phyloP scores from a whole-genome alignment of 345 rosid genomes.

The Isatis tinctoria region DNA sequence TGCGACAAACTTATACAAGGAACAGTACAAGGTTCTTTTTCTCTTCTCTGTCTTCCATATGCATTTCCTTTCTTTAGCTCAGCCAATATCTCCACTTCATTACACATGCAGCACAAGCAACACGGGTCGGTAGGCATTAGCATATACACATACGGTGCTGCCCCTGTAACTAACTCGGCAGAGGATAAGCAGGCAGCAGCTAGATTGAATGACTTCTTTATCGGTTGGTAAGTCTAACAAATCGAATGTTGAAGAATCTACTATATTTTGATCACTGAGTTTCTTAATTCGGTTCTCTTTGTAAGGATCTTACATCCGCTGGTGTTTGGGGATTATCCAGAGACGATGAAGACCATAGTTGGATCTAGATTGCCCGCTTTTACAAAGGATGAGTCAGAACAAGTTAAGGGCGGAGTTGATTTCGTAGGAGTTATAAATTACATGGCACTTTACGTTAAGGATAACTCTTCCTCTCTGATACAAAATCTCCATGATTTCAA shows the following conservation, averaged over 20 bases:
- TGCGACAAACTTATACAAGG: constrained; percentile 55
- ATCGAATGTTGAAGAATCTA: neutral
- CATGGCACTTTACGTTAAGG: constrained; percentile 54
- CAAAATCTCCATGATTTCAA: neutral
- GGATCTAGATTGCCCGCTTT: constrained; percentile 65
- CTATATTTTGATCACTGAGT: neutral
- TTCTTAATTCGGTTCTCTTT: neutral
- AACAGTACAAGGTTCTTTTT: constrained; percentile 61
- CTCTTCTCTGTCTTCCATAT: neutral
- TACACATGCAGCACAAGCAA: constrained; percentile 57
- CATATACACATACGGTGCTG: constrained; percentile 64
- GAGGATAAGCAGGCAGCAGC: constrained; percentile 60
- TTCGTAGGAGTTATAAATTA: constrained; percentile 88
- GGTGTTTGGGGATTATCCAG: constrained; percentile 78
- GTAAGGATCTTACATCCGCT: constrained; percentile 77
- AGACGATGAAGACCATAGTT: constrained; percentile 64
- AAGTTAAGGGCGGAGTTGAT: constrained; percentile 71
- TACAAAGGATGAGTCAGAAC: constrained; percentile 46
- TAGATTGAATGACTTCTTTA: constrained; percentile 80
- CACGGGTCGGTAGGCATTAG: constrained; percentile 62
- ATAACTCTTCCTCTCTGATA: constrained; percentile 21
- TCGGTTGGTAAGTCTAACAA: constrained; percentile 64
- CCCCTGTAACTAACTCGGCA: constrained; percentile 44
- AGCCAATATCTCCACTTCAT: neutral
- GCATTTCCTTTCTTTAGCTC: neutral